phyloP scores from a whole-genome alignment of 2,329 filamentous ascomycete species.

The Fusarium cyanostomum region DNA sequence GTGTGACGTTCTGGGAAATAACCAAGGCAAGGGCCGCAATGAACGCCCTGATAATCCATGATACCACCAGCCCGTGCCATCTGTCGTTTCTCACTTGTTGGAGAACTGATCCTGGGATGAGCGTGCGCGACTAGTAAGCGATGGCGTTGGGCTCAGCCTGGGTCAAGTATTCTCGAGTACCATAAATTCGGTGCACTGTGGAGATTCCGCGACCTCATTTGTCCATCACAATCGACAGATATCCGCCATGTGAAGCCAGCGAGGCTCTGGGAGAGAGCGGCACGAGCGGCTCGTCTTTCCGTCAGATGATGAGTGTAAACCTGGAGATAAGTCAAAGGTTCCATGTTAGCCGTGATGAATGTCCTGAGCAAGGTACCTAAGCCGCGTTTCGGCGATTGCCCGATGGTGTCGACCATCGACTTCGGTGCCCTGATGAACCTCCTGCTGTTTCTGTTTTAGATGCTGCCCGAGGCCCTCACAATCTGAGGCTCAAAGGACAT shows the following conservation, averaged over 20 bases:
- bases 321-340: constrained; percentile 7
- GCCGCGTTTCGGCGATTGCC: constrained; percentile 25
- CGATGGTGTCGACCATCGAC: neutral
- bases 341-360: constrained; percentile 15
- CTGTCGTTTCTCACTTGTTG: constrained; percentile 19
- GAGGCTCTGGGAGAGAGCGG: constrained; percentile 20
- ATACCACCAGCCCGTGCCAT: constrained; percentile 15
- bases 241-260: constrained; percentile 22
- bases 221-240: constrained; percentile 36
- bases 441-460: constrained; percentile 36
- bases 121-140: constrained; percentile 35
- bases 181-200: constrained; percentile 41
- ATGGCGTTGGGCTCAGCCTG: constrained; percentile 31
- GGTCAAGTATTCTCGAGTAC: constrained; percentile 38
- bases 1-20: constrained; percentile 31
- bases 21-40: constrained; percentile 22
- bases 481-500: neutral
- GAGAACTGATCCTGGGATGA: constrained; percentile 12
- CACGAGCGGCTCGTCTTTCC: constrained; percentile 16
- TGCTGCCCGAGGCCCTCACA: constrained; percentile 3
- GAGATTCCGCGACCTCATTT: constrained; percentile 31
- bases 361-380: constrained; percentile 34
- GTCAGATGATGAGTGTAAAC: constrained; percentile 22
- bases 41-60: constrained; percentile 1
- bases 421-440: constrained; percentile 13